phyloP scores from a whole-genome alignment of 116 monocot genomes.

The Cymodocea nodosa region DNA sequence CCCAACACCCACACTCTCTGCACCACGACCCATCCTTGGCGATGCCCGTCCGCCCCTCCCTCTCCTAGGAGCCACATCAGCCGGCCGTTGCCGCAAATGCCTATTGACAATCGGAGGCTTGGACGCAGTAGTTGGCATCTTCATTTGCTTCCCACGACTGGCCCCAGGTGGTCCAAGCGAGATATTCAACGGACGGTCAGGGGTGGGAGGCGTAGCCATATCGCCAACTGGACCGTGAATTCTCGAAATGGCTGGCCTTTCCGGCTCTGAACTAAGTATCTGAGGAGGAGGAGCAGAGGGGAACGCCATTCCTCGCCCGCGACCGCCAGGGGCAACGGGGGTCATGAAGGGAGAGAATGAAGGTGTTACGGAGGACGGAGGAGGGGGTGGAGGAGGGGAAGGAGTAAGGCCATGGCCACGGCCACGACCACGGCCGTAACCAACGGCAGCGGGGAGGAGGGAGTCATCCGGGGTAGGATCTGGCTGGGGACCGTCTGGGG shows the following conservation, averaged over 20 bases:
- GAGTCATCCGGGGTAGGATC: background rate
- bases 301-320: slow-evolving; percentile 4
- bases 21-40: background rate
- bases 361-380: slow-evolving; percentile 2
- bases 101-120: slow-evolving; percentile 8
- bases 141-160: slow-evolving; percentile 10
- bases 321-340: background rate
- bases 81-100: slow-evolving; percentile 6
- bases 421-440: slow-evolving; percentile 14
- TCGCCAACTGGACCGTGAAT: background rate
- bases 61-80: slow-evolving; percentile 3
- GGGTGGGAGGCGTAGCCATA: background rate
- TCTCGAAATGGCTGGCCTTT: slow-evolving; percentile 12
- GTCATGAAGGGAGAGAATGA: slow-evolving; percentile 5
- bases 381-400: background rate
- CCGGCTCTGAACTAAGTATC: background rate
- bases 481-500: background rate
- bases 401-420: background rate
- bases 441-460: slow-evolving; percentile 3
- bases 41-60: slow-evolving; percentile 1
- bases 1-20: slow-evolving; percentile 9
- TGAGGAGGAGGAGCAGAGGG: background rate
- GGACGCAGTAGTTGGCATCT: background rate
- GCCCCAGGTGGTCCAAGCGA: slow-evolving; percentile 2
- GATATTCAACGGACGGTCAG: slow-evolving; percentile 1